Evolutionary conservation across 345 rosid species (phyloP), one percentile per base, ranked within the genome.

Genomic region (Gynandropsis gynandra): DNA sequence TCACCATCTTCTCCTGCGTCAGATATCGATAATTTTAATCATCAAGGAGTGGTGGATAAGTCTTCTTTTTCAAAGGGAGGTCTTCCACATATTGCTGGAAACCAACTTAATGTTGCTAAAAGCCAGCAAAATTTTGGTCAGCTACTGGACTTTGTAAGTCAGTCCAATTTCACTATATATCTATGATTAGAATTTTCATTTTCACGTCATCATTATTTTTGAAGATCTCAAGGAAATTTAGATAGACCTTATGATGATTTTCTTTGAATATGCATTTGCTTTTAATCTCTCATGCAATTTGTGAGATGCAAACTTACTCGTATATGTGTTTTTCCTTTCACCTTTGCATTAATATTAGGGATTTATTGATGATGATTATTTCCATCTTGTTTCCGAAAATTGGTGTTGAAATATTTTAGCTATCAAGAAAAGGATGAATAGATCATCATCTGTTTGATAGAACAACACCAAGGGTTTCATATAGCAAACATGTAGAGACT

Each of bases 1-100:
- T 89, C 95, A 37, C 95, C 97, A 20, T 85, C 94, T 34, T 89
- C 95, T 48, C 83, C 90, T 14, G 77, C 82, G 61, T 89, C 95
- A 6, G 97, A 89, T 66, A 68, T 81, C 18, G 97, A 89, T 66
- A 80, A 74, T 72, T 67, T 79, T 59, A 77, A 71, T 57, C 76
- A 78, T 66, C 84, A 77, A 65, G 72, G 63, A 48, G 47, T 69
- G 40, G 54, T 38, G 4, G 87, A 83, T 50, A 85, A 65, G 74
- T 62, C 74, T 50, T 59, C 72, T 52, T 56, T 66, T 54, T 54
- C 80, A 19, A 80, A 72, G 63, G 69, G 82, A 47, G 53, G 61
- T 44, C 58, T 69, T 52, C 33, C 79, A 58, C 76, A 68, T 69
- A 66, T 60, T 62, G 61, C 66, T 41, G 80, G 87, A 63, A 80